Evolutionary conservation across 176 grass and related monocot species (phyloP).

Genomic region (Dactylis glomerata): DNA sequence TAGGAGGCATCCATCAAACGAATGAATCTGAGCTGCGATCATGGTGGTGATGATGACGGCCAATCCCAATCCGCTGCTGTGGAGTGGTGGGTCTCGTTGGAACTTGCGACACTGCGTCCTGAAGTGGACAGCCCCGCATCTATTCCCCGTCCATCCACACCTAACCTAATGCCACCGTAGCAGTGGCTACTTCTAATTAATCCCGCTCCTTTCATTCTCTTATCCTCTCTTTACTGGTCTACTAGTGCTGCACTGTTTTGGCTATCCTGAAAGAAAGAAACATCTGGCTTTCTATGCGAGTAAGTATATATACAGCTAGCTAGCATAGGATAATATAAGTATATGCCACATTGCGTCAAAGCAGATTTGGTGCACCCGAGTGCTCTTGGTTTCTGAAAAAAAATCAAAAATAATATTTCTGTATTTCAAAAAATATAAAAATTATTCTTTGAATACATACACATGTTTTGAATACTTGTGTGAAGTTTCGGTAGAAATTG

Average conservation of each 20-base stretch:
- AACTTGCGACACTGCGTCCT: constrained; percentile 44
- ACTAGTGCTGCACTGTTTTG: not conserved
- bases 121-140: constrained; percentile 32
- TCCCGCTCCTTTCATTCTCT: not conserved
- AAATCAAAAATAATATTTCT: no score
- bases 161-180: not conserved
- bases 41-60: constrained; percentile 27
- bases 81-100: constrained; percentile 32
- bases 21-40: constrained; percentile 46
- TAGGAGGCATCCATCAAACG: constrained; percentile 39
- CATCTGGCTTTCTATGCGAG: not conserved
- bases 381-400: no score
- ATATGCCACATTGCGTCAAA: no score
- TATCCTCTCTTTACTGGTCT: not conserved
- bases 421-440: no score
- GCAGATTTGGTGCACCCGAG: no score
- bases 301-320: no score
- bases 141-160: constrained; percentile 28
- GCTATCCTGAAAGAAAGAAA: not conserved
- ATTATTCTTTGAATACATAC: no score
- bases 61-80: constrained; percentile 16
- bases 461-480: no score
- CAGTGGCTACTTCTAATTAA: not conserved
- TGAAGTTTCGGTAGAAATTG: no score
- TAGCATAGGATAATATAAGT: not conserved